Base-by-base conservation (phyloP, 345 rosid species). In the Eucalyptus lansdowneana region DNA sequence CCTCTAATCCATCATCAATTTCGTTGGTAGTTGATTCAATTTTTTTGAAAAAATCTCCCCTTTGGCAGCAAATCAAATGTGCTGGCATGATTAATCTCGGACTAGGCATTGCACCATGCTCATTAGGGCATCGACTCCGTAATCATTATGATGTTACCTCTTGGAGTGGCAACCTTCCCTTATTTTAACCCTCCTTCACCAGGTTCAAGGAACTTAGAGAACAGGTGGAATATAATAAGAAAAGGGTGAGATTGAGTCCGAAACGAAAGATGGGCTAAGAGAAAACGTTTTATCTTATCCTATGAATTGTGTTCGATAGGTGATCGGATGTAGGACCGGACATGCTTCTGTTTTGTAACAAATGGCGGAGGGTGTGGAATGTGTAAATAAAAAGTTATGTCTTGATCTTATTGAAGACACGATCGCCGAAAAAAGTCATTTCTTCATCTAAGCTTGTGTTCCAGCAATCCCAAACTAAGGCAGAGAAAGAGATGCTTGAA, bases 91-190 rank as follows among this genome's bases (percentile, higher is more conserved):
- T 76, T 76, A 44, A 40, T 76, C 85, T 76, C 85, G 27, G 47
- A 24, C 85, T 76, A 76, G 85, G 85, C 85, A 76, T 40, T 40
- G 22, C 85, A 76, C 85, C 85, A 40, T 76, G 85, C 47, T 76
- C 85, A 76, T 40, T 76, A 76, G 85, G 85, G 85, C 85, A 76
- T 40, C 85, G 15, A 76, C 85, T 76, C 85, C 85, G 85, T 76
- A 76, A 76, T 76, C 85, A 76, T 76, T 40, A 76, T 76, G 85
- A 76, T 76, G 85, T 40, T 76, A 21, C 85, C 85, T 40, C 85
- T 76, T 76, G 47, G 83, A 76, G 85, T 76, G 14, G 47, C 45
- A 76, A 76, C 85, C 85, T 76, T 76, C 85, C 7, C 85, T 76
- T 76, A 76, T 76, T 76, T 76, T 76, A 76, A 76, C 47, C 13